Evolutionary conservation across 2,329 filamentous ascomycete genomes (phyloP), one percentile per base, ranked within the genome.

Genomic region (Penicillium aurantiogriseum): DNA sequence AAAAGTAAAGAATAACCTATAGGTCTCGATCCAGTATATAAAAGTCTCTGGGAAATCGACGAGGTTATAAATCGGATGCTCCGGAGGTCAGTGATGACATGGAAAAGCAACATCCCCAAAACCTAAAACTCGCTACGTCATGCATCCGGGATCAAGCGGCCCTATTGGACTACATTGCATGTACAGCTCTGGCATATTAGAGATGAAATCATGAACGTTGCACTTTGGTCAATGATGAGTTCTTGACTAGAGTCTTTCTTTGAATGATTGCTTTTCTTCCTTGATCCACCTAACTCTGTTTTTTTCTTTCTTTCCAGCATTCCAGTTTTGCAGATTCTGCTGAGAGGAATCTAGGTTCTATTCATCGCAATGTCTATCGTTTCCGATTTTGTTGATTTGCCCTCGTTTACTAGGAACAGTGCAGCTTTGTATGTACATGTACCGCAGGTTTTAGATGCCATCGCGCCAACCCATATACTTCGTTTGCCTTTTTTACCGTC

Each of bases 71-170:
- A 57, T 67, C 52, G 71, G 71, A 69, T 67, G 59, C 60, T 48
- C 61, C 67, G 70, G 70, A 67, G 63, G 47, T 56, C 57, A 58
- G 56, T 63, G 67, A 70, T 72, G 70, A 73, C 66, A 53, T 54
- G 54, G 11, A 65, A 68, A 68, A 68, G 50, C 64, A 56, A 50
- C 35, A 38, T 19, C 21, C 13, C 10, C 57, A 57, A 54, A 59
- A 49, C 43, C 59, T 52, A 58, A 54, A 61, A 42, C 19, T 62
- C 57, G 48, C 68, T 71, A 73, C 71, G 71, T 73, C 71, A 73
- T 73, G 63, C 59, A 64, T 62, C 49, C 63, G 66, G 62, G 51
- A 36, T 50, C 15, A 57, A 55, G 54, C 64, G 59, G 64, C 21
- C 48, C 36, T 21, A 56, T 52, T 46, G 51, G 44, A 27, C 31